Conservation (phyloP, 495 filamentous ascomycete genomes). For the Lichina pygmaea region DNA sequence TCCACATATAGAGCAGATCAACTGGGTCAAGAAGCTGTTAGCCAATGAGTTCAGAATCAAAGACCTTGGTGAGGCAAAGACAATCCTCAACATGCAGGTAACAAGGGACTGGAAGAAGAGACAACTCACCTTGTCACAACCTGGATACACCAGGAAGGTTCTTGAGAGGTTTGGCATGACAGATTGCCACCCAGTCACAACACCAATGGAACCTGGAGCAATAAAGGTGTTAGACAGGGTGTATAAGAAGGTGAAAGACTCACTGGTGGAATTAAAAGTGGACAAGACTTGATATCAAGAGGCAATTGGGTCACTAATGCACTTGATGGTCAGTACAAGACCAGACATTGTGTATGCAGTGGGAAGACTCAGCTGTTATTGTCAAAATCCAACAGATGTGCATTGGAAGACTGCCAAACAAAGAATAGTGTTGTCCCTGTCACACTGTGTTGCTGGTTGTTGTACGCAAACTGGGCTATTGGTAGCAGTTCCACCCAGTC, state of each 20-base stretch:
- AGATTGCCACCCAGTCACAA: background rate
- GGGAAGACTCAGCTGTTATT: background rate
- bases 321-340: background rate
- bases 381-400: background rate
- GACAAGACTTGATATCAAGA: background rate
- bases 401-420: background rate
- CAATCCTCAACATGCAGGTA: background rate
- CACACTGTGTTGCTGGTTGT: no score
- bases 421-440: no score
- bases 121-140: background rate
- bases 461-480: no score
- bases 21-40: background rate
- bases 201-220: background rate
- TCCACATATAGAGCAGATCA: background rate
- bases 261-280: background rate
- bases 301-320: background rate
- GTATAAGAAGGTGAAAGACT: background rate
- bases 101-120: background rate
- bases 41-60: slow-evolving; percentile 1
- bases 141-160: background rate
- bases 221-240: background rate
- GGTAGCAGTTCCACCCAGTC: no score
- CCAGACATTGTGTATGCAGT: background rate
- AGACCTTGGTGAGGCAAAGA: background rate
- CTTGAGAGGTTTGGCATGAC: background rate